Evolutionary conservation across 179 eudicot genomes (phyloP).

Genomic region (Corrigiola litoralis): DNA sequence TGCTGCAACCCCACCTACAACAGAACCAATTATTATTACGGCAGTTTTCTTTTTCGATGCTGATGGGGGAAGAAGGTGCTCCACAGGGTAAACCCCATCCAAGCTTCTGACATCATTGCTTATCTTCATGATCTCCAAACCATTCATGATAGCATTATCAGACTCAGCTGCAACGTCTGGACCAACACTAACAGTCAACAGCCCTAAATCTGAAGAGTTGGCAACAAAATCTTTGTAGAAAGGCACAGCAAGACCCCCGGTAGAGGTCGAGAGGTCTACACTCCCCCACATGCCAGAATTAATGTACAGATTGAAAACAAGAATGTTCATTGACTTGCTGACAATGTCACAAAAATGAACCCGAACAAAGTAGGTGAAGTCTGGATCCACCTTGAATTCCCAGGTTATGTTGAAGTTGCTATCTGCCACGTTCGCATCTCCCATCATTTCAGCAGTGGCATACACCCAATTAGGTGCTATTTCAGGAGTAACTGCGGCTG

Average conservation of each 20-base stretch:
- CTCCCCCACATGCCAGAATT: conserved; percentile 49
- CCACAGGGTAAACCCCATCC: conserved; percentile 54
- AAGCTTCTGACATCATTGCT: conserved; percentile 69
- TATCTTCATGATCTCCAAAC: conserved; percentile 69
- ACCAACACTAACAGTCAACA: conserved; percentile 58
- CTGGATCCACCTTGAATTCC: conserved; percentile 65
- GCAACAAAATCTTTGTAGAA: conserved; percentile 59
- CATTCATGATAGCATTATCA: conserved; percentile 52
- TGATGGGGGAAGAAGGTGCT: conserved; percentile 39
- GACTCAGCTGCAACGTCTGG: conserved; percentile 43
- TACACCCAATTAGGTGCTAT: conserved; percentile 68
- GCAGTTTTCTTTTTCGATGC: conserved; percentile 26
- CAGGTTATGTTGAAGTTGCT: conserved; percentile 69
- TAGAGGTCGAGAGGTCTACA: conserved; percentile 47
- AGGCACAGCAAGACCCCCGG: conserved; percentile 51
- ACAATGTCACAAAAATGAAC: conserved; percentile 69
- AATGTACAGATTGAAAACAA: conserved; percentile 61
- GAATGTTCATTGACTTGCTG: conserved; percentile 44
- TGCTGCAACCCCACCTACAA: conserved; percentile 41
- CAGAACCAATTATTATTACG: conserved; percentile 36
- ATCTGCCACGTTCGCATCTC: conserved; percentile 50
- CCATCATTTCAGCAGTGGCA: conserved; percentile 68
- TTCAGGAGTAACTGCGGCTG: conserved; percentile 34
- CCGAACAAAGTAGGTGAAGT: conserved; percentile 54
- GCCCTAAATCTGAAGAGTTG: conserved; percentile 45